Conservation (phyloP, 345 rosid species). For the Populus simonii region DNA sequence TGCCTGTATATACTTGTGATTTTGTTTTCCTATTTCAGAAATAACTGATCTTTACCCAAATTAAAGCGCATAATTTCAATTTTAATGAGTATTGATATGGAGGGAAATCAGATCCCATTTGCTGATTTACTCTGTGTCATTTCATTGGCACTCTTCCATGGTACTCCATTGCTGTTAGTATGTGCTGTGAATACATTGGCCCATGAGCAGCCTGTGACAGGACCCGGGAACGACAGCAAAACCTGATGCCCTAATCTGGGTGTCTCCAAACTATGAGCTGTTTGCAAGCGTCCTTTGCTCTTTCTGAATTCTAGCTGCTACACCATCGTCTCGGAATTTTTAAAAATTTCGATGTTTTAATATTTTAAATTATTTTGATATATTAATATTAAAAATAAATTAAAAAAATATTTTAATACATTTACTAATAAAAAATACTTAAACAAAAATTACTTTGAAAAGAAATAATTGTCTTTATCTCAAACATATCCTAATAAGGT, state of each 20-base stretch:
- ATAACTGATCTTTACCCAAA: not conserved
- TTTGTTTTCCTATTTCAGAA: slow-evolving; percentile 4
- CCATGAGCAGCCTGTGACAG: not conserved
- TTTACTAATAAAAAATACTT: no score
- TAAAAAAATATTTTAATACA: no score
- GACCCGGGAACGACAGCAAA: not conserved
- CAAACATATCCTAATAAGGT: no score
- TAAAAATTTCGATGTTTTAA: no score
- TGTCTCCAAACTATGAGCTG: not conserved
- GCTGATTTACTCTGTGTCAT: not conserved
- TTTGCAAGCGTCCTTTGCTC: not conserved
- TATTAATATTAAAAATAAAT: no score
- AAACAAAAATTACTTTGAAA: no score
- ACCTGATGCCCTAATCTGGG: not conserved
- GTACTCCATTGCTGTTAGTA: not conserved
- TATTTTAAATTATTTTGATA: no score
- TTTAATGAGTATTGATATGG: not conserved
- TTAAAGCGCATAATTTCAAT: not conserved
- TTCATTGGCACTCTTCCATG: not conserved
- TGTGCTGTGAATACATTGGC: not conserved
- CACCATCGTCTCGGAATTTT: no score
- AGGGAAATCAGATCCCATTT: not conserved
- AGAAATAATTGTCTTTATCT: no score
- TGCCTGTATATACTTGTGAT: slow-evolving; percentile 19
- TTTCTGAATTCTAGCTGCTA: no score